Evolutionary conservation across 192 early-diverging fungal species (phyloP), one percentile per base, ranked within the genome.

Genomic region (Pilobolus umbonatus): DNA sequence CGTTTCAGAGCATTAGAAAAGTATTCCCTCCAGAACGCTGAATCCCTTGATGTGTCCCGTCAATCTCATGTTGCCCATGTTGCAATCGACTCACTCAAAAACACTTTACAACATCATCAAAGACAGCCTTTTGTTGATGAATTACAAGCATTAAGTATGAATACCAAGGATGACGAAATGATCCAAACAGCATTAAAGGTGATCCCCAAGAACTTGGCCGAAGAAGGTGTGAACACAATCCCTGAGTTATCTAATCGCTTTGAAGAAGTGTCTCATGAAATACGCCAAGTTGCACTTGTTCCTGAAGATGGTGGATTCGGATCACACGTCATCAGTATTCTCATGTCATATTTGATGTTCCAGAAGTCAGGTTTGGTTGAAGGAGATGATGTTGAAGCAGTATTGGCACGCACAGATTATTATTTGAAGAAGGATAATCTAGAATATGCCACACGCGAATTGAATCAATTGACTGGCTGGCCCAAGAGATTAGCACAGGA

Each of bases 381-480:
- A 52, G 96, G 94, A 28, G 79, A 85, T 50, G 93, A 94, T 70
- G 83, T 88, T 17, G 94, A 98, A 52, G 76, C 94, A 9, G 74
- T 93, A 26, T 71, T 96, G 42, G 82, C 93, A 6, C 83, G 96
- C 25, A 67, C 86, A 8, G 74, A 86, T 56, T 82, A 84, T 69
- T 86, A 88, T 69, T 73, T 98, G 53, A 59, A 75, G 51, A 79
- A 81, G 51, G 81, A 83, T 21, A 89, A 98, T 70, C 67, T 98
- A 54, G 94, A 96, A 43, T 72, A 73, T 55, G 94, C 94, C 10
- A 73, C 89, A 12, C 81, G 96, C 62, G 94, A 98, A 68, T 69
- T 96, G 58, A 96, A 96, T 74, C 93, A 94, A 71, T 75, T 97
- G 26, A 82, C 73, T 51, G 93, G 94, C 19, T 97, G 94, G 94